A percentile compares a stretch with the other conserved stretches of the same genome.
Conservation (phyloP, 2,329 filamentous ascomycete species). For the Zymoseptoria crescenta region DNA sequence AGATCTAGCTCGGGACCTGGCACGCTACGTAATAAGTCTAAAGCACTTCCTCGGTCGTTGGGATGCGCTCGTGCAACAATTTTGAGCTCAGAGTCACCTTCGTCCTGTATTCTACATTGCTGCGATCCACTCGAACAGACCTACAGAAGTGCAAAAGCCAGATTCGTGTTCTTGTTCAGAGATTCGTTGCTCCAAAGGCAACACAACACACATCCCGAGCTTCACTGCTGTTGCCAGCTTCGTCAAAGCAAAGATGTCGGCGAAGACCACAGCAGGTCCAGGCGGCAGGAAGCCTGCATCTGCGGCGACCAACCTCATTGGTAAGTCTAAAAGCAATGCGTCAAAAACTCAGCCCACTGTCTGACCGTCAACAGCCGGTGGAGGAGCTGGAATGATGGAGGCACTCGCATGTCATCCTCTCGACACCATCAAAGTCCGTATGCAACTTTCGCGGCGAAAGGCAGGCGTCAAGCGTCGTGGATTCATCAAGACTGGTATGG, state of each 20-base stretch:
- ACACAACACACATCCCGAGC: not conserved
- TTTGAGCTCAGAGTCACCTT: conserved; percentile 8
- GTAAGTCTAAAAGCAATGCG: conserved; percentile 44
- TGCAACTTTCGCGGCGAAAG: conserved; percentile 90
- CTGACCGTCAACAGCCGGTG: conserved; percentile 59
- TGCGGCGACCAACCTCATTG: conserved; percentile 83
- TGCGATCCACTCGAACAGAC: not conserved
- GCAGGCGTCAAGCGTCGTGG: conserved; percentile 78
- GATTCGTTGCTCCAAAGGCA: not conserved
- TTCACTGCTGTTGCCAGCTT: not conserved
- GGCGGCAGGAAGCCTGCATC: conserved; percentile 70
- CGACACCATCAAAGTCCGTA: conserved; percentile 97
- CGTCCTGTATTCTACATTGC: not conserved
- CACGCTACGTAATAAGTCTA: conserved; percentile 20
- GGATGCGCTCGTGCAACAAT: conserved; percentile 16
- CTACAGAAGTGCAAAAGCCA: not conserved
- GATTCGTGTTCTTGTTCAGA: not conserved
- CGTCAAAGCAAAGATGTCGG: conserved; percentile 44
- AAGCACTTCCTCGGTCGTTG: conserved; percentile 16
- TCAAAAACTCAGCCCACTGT: not conserved
- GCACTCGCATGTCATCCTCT: conserved; percentile 91
- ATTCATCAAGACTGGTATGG: conserved; percentile 75
- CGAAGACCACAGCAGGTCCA: conserved; percentile 49
- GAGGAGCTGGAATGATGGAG: conserved; percentile 98
- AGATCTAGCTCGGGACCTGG: conserved; percentile 5